These are phyloP conservation scores for Phaseolus lunatus DNA, from an alignment of 306 rosid species.

Conservation along the genomic window DNA sequence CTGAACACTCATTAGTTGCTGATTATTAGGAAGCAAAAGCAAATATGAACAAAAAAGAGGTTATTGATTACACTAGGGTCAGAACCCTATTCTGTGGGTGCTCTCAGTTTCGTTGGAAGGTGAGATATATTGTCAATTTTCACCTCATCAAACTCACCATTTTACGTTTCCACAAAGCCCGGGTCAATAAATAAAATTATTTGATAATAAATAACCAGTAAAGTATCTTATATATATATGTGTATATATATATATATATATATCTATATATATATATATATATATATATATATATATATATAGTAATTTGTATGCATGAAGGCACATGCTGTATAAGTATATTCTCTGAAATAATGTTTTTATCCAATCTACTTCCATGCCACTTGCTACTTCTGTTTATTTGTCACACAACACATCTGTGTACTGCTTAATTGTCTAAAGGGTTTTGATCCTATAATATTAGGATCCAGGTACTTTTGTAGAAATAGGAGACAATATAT, in stretches of 20 bases:
- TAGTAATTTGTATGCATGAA: not conserved
- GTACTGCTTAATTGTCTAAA: not conserved
- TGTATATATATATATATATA: too few relatives aligned
- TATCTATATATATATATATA: too few relatives aligned
- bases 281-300: too few relatives aligned
- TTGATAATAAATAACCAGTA: not conserved
- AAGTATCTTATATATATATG: too few relatives aligned
- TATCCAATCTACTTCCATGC: not conserved
- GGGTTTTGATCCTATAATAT: not conserved
- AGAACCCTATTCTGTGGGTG: not conserved
- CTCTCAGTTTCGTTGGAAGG: conserved; percentile 17
- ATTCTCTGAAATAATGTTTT: not conserved
- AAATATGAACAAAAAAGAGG: conserved; percentile 15
- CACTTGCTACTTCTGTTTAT: not conserved
- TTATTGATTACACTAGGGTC: conserved; percentile 7
- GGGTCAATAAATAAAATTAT: conserved; percentile 2
- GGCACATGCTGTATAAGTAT: not conserved
- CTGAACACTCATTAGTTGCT: conserved; percentile 23
- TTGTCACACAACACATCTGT: not conserved
- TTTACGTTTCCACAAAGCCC: conserved; percentile 15
- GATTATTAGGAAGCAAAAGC: conserved; percentile 37
- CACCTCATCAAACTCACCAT: not conserved
- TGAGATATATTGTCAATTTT: conserved; percentile 11
- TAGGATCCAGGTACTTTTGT: not conserved
- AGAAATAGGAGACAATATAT: not conserved